phyloP scores from a whole-genome alignment of 148 eudicot genomes.

The Limonium bicolor region DNA sequence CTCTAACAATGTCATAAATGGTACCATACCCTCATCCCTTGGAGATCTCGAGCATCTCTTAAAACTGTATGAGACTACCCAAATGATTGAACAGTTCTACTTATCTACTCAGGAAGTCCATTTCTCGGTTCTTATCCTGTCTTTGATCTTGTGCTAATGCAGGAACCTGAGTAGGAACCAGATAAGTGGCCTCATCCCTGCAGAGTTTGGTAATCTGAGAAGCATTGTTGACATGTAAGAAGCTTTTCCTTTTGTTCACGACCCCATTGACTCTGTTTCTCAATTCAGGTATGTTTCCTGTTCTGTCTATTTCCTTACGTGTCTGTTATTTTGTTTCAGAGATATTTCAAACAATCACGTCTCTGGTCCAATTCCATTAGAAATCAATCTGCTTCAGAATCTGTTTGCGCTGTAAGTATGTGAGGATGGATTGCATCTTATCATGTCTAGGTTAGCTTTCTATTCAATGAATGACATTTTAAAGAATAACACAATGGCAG shows the following conservation, averaged over 20 bases:
- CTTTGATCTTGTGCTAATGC: no score
- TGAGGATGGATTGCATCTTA: no score
- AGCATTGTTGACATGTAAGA: constrained; percentile 77
- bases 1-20: constrained; percentile 60
- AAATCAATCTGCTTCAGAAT: constrained; percentile 81
- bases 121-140: no score
- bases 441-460: no score
- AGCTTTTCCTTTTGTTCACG: neutral
- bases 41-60: constrained; percentile 98
- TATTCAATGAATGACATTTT: constrained; percentile 2
- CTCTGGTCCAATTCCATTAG: constrained; percentile 62
- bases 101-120: no score
- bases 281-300: neutral
- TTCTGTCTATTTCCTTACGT: neutral
- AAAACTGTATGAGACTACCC: constrained; percentile 43
- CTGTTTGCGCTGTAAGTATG: constrained; percentile 65
- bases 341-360: constrained; percentile 79
- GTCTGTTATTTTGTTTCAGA: constrained; percentile 29
- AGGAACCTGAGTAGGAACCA: constrained; percentile 74
- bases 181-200: constrained; percentile 56
- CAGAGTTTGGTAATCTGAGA: constrained; percentile 86
- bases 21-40: constrained; percentile 72
- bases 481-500: constrained; percentile 23
- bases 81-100: no score
- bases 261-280: neutral